Base-by-base conservation (phyloP, 1,284 basidiomycete species). In the Puccinia polysora region DNA sequence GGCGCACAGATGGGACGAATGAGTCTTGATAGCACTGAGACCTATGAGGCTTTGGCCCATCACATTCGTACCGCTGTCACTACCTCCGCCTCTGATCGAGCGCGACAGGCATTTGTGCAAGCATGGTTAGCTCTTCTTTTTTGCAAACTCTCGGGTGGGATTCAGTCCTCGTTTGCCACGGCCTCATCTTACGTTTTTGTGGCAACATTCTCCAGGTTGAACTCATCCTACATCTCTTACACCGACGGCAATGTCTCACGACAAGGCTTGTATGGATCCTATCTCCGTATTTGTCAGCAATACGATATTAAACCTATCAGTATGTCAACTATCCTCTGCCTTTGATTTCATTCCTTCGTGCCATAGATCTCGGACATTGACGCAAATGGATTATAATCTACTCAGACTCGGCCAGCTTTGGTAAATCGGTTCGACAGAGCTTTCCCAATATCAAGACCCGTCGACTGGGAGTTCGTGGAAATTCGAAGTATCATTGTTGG, bases 401-500 rank as follows among this genome's bases (percentile, higher is more conserved):
- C n/a, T n/a, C 28, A 60, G 72, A 93, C 83, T 91, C 91, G 50
- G 91, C 92, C 74, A 92, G 91, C 4, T 84, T 95, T 77, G 91
- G 91, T 75, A 95, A 96, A 81, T 91, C 91, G 62, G 92, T 96
- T 77, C 85, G 91, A 74, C 85, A 89, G 71, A 91, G 90, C 80
- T 96, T 91, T 82, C 90, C 90, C 55, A 89, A 88, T 75, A 92
- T 96, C 84, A 92, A 91, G 84, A 95, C 91, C 55, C 85, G 92
- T 76, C 87, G 92, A 73, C 81, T 95, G 73, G 91, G 91, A 73
- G 90, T 91, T 72, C 83, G 91, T 79, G 91, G 91, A 69, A 92
- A 93, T 82, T 91, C 87, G 82, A 91, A 91, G 83, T 91, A 91
- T 82, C 90, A 91, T 80, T 91, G 89, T 90, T 77, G 78, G 87